A percentile compares a stretch with the other conserved stretches of the same genome.
phyloP scores from a whole-genome alignment of 148 eudicot species.

The Camellia japonica region DNA sequence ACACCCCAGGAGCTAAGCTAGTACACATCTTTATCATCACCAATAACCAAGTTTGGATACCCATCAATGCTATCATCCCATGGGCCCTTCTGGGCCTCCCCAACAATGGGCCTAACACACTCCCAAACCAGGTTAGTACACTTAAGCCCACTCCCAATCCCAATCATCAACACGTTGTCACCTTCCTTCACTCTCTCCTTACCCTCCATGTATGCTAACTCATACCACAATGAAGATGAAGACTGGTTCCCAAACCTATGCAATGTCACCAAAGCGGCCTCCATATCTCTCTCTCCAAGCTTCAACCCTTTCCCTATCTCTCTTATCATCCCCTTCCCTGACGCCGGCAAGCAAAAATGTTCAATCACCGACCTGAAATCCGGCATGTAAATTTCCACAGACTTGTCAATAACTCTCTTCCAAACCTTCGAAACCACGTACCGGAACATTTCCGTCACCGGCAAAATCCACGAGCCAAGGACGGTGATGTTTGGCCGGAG shows the following conservation, averaged over 20 bases:
- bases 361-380: conserved; percentile 47
- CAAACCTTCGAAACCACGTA: conserved; percentile 30
- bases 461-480: conserved; percentile 47
- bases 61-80: conserved; percentile 53
- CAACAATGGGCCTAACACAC: conserved; percentile 58
- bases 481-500: conserved; percentile 39
- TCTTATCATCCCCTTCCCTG: conserved; percentile 47
- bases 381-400: conserved; percentile 48
- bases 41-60: conserved; percentile 36
- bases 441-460: conserved; percentile 37
- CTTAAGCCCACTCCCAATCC: conserved; percentile 77
- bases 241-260: conserved; percentile 88
- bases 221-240: conserved; percentile 83
- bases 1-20: not conserved
- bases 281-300: conserved; percentile 66
- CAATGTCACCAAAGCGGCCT: conserved; percentile 65
- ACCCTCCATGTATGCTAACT: conserved; percentile 66
- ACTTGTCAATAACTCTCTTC: conserved; percentile 44
- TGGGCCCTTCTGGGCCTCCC: conserved; percentile 64
- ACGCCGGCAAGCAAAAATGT: conserved; percentile 70
- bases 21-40: not conserved
- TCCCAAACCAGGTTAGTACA: conserved; percentile 65
- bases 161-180: conserved; percentile 69
- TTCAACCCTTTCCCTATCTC: conserved; percentile 65
- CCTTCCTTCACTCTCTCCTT: conserved; percentile 63